Base-by-base conservation (phyloP, 2,329 filamentous ascomycete genomes). In the Aspergillus floridensis region DNA sequence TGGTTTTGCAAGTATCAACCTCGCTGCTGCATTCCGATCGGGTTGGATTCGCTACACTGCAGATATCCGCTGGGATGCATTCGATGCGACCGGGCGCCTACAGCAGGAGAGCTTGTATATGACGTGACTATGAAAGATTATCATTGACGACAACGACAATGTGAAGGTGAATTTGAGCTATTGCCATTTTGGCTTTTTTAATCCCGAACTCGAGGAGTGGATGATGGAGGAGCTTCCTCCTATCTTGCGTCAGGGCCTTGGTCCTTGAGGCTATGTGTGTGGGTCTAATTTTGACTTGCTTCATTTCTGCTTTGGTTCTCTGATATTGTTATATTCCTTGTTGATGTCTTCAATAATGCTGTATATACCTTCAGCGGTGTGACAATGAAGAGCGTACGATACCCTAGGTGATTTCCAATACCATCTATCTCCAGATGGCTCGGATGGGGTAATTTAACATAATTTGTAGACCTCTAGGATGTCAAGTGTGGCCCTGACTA, bases 341-440 rank as follows among this genome's bases (percentile, higher is more conserved):
- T 67, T 68, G 57, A 62, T 65, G 65, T 66, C 53, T 67, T 67
- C 56, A 62, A 70, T 68, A 66, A 57, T 61, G 66, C 66, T 75
- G 73, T 76, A 75, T 73, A 75, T 75, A 75, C 66, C 70, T 70
- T 57, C 62, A 68, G 68, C 69, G 69, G 70, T 70, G 69, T 72
- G 67, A 64, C 68, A 73, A 74, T 72, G 70, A 73, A 72, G 70
- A 74, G 69, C 71, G 70, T 74, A 72, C 65, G 70, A 74, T 75
- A 73, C 71, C 67, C 69, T 16, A 44, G 38, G 14, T 44, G 38
- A 7, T 4, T 8, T 19, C n/a, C n/a, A 44, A 3, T 7, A 44
- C n/a, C 16, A 29, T 41, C 5, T 14, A 41, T 19, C 38, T 16
- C 38, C 11, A 16, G 38, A 8, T 44, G 38, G 16, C 38, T 44